phyloP scores from a whole-genome alignment of 2,329 filamentous ascomycete genomes.

The Hortaea werneckii region DNA sequence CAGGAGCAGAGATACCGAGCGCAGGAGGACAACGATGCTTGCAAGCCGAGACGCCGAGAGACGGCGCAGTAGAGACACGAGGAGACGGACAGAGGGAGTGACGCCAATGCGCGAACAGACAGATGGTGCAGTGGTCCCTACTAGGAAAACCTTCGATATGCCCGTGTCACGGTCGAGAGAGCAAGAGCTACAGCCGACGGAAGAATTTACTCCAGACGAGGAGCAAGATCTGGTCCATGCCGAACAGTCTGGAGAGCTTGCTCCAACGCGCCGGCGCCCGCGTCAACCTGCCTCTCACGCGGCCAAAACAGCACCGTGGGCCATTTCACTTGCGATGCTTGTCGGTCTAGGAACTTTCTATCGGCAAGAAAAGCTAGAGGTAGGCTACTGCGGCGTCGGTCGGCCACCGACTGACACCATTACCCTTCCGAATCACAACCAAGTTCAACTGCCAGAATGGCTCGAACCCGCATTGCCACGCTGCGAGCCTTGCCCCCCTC shows the following conservation, averaged over 20 bases:
- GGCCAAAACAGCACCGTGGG: conserved; percentile 56
- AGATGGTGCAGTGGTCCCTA: conserved; percentile 43
- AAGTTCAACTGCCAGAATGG: conserved; percentile 61
- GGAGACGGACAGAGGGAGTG: conserved; percentile 34
- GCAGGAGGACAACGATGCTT: conserved; percentile 45
- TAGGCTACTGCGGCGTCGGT: conserved; percentile 85
- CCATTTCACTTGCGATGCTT: conserved; percentile 60
- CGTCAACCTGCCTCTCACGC: conserved; percentile 36
- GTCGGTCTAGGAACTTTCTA: conserved; percentile 72
- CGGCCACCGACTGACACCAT: conserved; percentile 41
- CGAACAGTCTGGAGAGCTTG: conserved; percentile 39
- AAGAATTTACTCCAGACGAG: conserved; percentile 91
- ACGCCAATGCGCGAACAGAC: conserved; percentile 40
- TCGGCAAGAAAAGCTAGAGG: conserved; percentile 87
- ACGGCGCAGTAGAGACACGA: conserved; percentile 32
- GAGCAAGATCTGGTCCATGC: conserved; percentile 70
- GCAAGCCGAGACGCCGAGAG: conserved; percentile 28
- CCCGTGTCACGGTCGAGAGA: conserved; percentile 38
- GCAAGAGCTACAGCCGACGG: conserved; percentile 56
- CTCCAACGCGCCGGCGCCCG: conserved; percentile 31
- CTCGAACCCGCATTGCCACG: conserved; percentile 61
- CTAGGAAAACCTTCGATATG: conserved; percentile 50
- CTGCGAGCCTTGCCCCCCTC: conserved; percentile 81
- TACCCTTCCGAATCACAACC: conserved; percentile 39
- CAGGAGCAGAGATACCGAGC: conserved; percentile 52